These are phyloP conservation scores for Bruguiera parviflora DNA, from an alignment of 345 rosid genomes.

Conservation along the genomic window DNA sequence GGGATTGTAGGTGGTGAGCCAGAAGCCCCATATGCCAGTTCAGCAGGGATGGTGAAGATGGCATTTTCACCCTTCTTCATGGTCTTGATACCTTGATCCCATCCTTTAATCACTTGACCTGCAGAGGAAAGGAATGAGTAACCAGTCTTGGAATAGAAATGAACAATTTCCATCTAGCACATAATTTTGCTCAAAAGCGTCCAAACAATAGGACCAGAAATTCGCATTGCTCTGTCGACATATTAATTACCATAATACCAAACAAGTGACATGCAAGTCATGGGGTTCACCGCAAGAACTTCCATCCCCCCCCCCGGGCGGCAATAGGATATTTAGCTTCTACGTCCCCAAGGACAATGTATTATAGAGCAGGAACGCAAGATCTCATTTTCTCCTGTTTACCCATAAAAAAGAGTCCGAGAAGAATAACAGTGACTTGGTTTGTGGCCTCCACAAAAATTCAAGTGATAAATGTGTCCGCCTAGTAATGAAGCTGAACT, in stretches of 20 bases:
- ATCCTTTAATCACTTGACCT: conserved; percentile 96
- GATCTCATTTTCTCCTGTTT: neutral
- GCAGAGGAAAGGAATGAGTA: neutral
- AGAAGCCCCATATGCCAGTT: conserved; percentile 77
- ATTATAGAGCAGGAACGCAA: too few relatives aligned
- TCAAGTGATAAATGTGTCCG: too few relatives aligned
- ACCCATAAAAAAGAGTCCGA: neutral
- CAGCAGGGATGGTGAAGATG: conserved; percentile 75
- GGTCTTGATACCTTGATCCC: conserved; percentile 96
- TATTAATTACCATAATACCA: too few relatives aligned
- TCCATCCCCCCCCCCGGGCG: too few relatives aligned
- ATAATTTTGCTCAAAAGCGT: neutral
- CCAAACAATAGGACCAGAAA: neutral
- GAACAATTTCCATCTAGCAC: neutral
- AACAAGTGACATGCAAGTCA: too few relatives aligned
- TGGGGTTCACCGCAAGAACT: too few relatives aligned
- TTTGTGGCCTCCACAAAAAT: too few relatives aligned
- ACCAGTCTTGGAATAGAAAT: too few relatives aligned
- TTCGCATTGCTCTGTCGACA: neutral
- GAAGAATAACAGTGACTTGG: neutral
- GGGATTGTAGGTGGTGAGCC: conserved; percentile 95
- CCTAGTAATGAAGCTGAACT: too few relatives aligned
- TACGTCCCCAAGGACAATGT: too few relatives aligned
- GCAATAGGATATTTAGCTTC: too few relatives aligned
- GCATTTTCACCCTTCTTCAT: conserved; percentile 98